phyloP scores from a whole-genome alignment of 768 basidiomycete genomes.

The Pisolithus microcarpus region DNA sequence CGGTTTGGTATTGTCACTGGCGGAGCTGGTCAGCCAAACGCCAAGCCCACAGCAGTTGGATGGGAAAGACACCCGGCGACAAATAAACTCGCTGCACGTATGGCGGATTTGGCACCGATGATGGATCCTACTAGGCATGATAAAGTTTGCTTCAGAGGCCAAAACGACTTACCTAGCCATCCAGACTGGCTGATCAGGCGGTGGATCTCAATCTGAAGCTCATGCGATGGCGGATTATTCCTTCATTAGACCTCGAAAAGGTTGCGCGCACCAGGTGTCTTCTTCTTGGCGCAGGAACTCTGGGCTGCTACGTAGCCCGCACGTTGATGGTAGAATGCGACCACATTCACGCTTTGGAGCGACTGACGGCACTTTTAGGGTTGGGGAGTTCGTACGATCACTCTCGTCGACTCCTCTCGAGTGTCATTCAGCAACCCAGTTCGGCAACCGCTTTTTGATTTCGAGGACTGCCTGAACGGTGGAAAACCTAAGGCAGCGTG shows the following conservation, averaged over 20 bases:
- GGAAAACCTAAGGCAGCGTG: constrained; percentile 92
- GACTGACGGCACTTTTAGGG: constrained; percentile 43
- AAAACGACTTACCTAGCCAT: not conserved
- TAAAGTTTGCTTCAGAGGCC: not conserved
- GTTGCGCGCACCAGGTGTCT: constrained; percentile 75
- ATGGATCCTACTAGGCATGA: constrained; percentile 83
- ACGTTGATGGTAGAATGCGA: constrained; percentile 67
- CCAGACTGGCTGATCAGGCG: constrained; percentile 87
- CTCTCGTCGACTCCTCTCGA: constrained; percentile 82
- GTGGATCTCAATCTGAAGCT: constrained; percentile 97
- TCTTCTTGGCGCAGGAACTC: constrained; percentile 88
- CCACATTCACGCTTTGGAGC: not conserved
- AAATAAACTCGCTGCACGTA: constrained; percentile 78
- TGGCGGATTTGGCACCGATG: constrained; percentile 90
- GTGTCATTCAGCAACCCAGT: constrained; percentile 98
- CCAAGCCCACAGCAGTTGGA: constrained; percentile 66
- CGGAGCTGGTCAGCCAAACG: constrained; percentile 10
- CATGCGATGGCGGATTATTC: constrained; percentile 96
- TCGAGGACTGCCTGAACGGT: constrained; percentile 86
- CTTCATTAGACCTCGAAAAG: constrained; percentile 81
- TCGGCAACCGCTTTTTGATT: constrained; percentile 93
- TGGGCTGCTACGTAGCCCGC: constrained; percentile 93
- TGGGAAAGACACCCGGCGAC: constrained; percentile 87
- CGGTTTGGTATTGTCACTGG: constrained; percentile 46
- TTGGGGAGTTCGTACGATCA: constrained; percentile 94